Evolutionary conservation across 495 filamentous ascomycete species (phyloP), one percentile per base, ranked within the genome.

Genomic region (Neurospora sp.): DNA sequence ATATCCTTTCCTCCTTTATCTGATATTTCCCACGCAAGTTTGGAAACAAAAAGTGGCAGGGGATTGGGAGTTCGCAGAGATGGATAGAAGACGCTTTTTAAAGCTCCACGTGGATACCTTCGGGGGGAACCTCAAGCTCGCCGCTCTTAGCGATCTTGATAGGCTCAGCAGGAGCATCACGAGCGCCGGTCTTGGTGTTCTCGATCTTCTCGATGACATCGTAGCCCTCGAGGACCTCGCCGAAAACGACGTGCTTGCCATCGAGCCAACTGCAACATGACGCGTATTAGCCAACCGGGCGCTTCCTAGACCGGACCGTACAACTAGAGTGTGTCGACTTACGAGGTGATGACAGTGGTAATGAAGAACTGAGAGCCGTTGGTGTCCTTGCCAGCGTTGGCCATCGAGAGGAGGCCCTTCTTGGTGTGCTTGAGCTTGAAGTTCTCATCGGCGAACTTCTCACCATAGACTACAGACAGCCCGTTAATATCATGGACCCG

Each of bases 311-410:
- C 59, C 11, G 11, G 40, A 40, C 66, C 11, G 9, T n/a, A 8
- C 31, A 18, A 20, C 59, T 37, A 16, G 39, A 20, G 59, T 14
- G 70, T 72, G 46, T 59, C 37, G 8, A 80, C 92, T 83, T 87
- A 94, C 92, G 87, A 86, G 78, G 93, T 96, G 78, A 93, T 81
- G 75, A 91, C 90, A 76, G 93, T 96, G 78, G 93, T 96, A 76
- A 96, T 96, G 88, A 97, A 99, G 89, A 99, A 98, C 84, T 99
- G 96, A 70, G 93, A 96, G 77, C 96, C 96, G 80, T 99, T 99
- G 86, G 96, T 99, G 82, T 98, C 93, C 84, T 93, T 92, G 83
- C 96, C 96, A 73, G 94, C 91, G 83, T 99, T 99, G 82, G 96
- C 96, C 94, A 97, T 98, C 85, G 91, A 92, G 84, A 90, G 81